Evolutionary conservation across 495 filamentous ascomycete species (phyloP), one percentile per base, ranked within the genome.

Genomic region (Pyrenula aspistea): DNA sequence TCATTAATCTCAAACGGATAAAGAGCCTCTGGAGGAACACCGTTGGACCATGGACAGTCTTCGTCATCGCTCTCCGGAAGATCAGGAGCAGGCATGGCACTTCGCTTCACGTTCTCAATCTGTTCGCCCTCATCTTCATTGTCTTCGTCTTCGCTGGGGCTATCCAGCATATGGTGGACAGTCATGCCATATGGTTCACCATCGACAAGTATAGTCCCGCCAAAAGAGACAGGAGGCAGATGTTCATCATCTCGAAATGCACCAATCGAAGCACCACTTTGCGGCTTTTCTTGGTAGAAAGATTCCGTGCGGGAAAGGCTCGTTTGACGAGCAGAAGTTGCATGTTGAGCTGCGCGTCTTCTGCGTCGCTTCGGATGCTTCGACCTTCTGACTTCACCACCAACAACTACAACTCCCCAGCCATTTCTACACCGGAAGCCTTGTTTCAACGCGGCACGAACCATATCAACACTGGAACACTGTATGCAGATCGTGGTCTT

Each of bases 111-210:
- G 12, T 25, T 36, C 11, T 57, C 22, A 8, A 15, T 42, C 15
- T 42, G 31, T 42, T 42, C 31, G 15, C 8, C 4, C 10, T 61
- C 57, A 21, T 55, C 53, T 15, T 63, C 58, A 15, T 65, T 69
- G n/a, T 62, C 58, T 50, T 83, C 78, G 48, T 82, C 79, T 15
- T 84, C 79, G 24, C 85, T 87, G 2, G 86, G 87, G 15, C 86
- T 81, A 61, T 97, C 92, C 1, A 97, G 77, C 83, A 97, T 88
- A 65, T 97, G 92, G 61, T 97, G 92, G 2, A 96, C 92, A 19
- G 87, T 95, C 85, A 96, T 89, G 8, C 91, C 92, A 64, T 88
- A 93, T 1, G 86, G 81, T 59, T 85, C 80, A 54, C 85, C 82
- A 66, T 96, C 89, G 4, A 96, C 83, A 8, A 93, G 71, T 48